Evolutionary conservation across 2,329 filamentous ascomycete species (phyloP), one percentile per base, ranked within the genome.

Genomic region (Elsinoe batatas): DNA sequence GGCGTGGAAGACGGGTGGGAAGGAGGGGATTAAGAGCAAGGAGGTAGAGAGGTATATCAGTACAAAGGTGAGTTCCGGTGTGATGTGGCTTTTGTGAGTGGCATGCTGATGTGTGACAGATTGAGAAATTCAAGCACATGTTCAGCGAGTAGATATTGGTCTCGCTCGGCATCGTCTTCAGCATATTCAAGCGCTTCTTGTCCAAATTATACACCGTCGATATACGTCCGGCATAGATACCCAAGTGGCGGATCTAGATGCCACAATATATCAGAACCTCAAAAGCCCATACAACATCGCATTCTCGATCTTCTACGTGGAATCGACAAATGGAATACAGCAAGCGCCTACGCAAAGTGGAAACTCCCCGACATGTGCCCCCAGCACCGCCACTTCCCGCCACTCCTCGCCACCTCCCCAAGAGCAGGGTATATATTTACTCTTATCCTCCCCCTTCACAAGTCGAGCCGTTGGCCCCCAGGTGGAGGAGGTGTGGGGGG

Each of bases 11-110:
- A 80, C 78, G 7, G 88, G 87, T 1, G 81, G 82, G 3, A 81
- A 83, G 63, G 84, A 84, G 38, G 93, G 93, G 0, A 88, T 97
- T 59, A 81, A 82, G 58, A 91, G 91, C 65, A 80, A 84, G 54
- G 93, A 98, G 72, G 87, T 97, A 46, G 89, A 95, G 64, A 90
- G 88, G 5, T 98, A 98, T 74, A 74, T 98, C 60, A 88, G 86
- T 69, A 96, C 93, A 2, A 98, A 98, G 84, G 89, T 91, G 67
- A 68, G 81, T 71, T 55, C 53, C 11, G n/a, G n/a, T 22, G 37
- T 15, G 12, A 17, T 26, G 13, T 17, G 13, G n/a, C 10, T 43
- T 13, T 3, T 40, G 33, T 54, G 8, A 18, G 32, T 56, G 12
- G 22, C 15, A 35, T 42, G 42, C 61, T 68, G 56, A 66, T 46